A percentile compares a stretch with the other conserved stretches of the same genome.
Evolutionary conservation across 768 basidiomycete species (phyloP).

Genomic region (Tulasnella sp.): DNA sequence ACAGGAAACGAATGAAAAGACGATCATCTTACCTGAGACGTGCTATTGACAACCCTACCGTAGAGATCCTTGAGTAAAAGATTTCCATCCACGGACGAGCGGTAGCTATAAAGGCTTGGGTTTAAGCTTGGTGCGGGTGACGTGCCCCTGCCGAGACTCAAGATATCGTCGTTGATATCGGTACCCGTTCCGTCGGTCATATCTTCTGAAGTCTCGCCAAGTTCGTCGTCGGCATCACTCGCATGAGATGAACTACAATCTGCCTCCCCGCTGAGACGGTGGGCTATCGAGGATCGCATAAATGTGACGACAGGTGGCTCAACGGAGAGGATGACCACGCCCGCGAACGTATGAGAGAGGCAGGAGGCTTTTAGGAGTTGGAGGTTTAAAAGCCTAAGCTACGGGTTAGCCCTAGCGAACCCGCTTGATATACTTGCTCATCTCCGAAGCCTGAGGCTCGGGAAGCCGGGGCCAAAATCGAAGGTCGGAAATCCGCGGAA

Average conservation of each 20-base stretch:
- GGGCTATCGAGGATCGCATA: background rate
- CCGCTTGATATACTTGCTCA: background rate
- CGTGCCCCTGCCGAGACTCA: background rate
- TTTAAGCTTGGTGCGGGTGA: background rate
- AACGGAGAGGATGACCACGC: background rate
- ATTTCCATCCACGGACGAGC: constrained; percentile 16
- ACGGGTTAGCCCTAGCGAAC: background rate
- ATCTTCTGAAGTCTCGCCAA: background rate
- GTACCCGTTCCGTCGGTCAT: background rate
- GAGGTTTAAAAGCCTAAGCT: background rate
- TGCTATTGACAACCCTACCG: constrained; percentile 23
- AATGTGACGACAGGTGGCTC: background rate
- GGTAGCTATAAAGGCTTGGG: constrained; percentile 22
- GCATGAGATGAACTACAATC: background rate
- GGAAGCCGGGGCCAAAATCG: background rate
- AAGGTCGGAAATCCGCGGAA: background rate
- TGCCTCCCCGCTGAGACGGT: constrained; percentile 28
- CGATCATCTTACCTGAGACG: background rate
- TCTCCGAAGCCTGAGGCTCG: background rate
- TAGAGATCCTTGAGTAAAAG: constrained; percentile 23
- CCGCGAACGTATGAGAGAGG: background rate
- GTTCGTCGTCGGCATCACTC: background rate
- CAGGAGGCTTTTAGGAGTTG: too few relatives aligned
- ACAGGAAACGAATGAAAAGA: background rate
- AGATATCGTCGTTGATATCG: background rate